A percentile compares a stretch with the other conserved stretches of the same genome.
Conservation (phyloP, 345 rosid species). For the Euphorbia lathyris region DNA sequence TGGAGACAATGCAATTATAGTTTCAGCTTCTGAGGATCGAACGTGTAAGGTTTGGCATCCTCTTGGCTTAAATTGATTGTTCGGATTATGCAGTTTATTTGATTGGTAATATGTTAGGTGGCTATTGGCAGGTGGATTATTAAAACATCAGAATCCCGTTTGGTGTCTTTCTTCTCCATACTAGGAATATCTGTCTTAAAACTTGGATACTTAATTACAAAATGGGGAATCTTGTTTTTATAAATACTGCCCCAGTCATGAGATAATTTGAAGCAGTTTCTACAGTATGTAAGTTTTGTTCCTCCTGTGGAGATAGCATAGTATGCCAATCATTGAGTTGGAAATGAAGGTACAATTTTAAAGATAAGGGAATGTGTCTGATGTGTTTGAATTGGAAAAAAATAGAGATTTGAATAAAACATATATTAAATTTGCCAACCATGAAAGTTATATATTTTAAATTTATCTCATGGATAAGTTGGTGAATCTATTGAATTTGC, state of each 20-base stretch:
- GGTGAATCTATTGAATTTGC: not conserved
- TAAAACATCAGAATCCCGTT: not conserved
- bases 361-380: not conserved
- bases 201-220: not conserved
- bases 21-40: constrained; percentile 80
- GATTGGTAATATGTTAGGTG: not conserved
- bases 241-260: not conserved
- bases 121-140: not conserved
- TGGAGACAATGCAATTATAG: constrained; percentile 61
- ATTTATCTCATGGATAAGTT: not conserved
- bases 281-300: not conserved
- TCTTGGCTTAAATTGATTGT: constrained; percentile 2
- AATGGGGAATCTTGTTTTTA: not conserved
- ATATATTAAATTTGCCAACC: not conserved
- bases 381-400: constrained; percentile 4
- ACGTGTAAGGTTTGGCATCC: constrained; percentile 65
- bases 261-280: not conserved
- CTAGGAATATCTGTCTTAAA: not conserved
- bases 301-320: not conserved
- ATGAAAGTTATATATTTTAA: not conserved
- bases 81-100: not conserved
- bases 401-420: not conserved
- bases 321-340: not conserved
- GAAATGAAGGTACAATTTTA: not conserved
- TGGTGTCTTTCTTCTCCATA: not conserved